Percentiles rank a stretch among this genome's conserved stretches.
phyloP scores from a whole-genome alignment of 2,329 filamentous ascomycete species.

The Harringtonia aguacate region DNA sequence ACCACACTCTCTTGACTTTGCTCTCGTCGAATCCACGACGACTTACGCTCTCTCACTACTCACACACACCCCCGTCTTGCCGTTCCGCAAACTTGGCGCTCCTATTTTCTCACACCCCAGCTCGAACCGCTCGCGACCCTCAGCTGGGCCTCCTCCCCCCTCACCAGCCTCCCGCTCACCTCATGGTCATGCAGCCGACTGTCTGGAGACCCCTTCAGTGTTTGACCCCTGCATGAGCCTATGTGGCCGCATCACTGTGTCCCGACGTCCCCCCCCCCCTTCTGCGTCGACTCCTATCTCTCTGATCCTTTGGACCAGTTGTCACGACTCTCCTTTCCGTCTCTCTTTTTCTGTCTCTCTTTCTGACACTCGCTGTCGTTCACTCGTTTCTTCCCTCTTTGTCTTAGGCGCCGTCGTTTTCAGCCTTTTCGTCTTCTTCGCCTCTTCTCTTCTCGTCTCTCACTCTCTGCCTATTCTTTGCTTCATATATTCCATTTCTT shows the following conservation, averaged over 20 bases:
- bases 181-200: neutral
- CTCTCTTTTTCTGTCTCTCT: no score
- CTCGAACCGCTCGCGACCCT: neutral
- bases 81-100: neutral
- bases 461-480: no score
- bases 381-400: neutral
- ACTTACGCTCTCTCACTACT: no score
- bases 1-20: no score
- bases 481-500: neutral
- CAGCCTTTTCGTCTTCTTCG: neutral
- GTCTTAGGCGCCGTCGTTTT: neutral
- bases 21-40: no score
- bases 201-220: neutral
- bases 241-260: neutral
- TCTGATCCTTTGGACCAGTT: neutral
- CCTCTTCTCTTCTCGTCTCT: neutral
- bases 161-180: neutral
- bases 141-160: neutral
- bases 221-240: neutral
- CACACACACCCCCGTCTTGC: no score
- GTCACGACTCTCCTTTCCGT: no score
- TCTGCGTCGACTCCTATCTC: neutral
- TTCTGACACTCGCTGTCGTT: no score
- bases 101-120: neutral
- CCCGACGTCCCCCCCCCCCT: neutral